phyloP scores from a whole-genome alignment of 139 green algal species.

The Chlamydomonas sp. region DNA sequence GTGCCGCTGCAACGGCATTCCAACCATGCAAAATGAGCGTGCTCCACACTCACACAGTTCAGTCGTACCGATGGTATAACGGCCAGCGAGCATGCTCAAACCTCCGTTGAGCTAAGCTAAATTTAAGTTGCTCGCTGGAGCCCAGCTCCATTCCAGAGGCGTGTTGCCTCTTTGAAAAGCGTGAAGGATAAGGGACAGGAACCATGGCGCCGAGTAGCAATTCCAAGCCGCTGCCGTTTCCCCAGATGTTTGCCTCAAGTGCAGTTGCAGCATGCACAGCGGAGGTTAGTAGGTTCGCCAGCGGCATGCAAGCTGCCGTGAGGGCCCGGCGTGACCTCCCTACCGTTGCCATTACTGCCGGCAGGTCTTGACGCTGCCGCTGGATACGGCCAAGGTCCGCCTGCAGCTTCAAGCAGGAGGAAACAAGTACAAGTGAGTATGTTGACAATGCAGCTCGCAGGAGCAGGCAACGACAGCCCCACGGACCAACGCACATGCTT shows the following conservation, averaged over 20 bases:
- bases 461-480: neutral
- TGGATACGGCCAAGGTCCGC: conserved; percentile 97
- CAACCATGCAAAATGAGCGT: neutral
- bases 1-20: neutral
- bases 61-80: no score
- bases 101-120: no score
- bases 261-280: conserved; percentile 86
- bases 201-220: neutral
- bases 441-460: neutral
- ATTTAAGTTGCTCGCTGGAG: no score
- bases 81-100: no score
- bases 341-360: neutral
- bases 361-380: conserved; percentile 81
- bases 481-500: neutral
- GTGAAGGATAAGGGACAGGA: no score
- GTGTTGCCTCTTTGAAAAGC: no score
- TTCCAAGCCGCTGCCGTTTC: conserved; percentile 50
- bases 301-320: neutral
- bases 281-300: conserved; percentile 61
- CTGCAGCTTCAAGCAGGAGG: conserved; percentile 88
- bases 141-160: no score
- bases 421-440: conserved; percentile 68
- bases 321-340: neutral
- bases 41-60: no score
- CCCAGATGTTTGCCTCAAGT: conserved; percentile 67